Evolutionary conservation across 169 alveolate genomes (phyloP).

Genomic region (Plasmodium adleri): DNA sequence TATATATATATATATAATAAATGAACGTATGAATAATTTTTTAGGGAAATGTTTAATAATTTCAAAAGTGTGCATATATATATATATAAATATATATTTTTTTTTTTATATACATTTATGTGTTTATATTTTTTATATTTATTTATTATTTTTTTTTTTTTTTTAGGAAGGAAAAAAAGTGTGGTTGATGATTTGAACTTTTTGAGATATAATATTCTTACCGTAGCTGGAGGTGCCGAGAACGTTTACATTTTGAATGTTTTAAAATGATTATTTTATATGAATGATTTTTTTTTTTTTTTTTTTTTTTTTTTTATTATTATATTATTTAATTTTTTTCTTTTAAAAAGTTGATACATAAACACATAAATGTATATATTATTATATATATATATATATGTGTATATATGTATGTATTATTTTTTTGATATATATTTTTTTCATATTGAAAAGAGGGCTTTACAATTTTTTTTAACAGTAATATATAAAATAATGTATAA

Average conservation of each 20-base stretch:
- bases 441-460: too few relatives aligned
- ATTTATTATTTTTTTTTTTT: not conserved
- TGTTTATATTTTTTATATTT: not conserved
- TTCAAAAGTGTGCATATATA: not conserved
- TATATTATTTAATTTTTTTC: too few relatives aligned
- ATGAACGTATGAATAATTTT: too few relatives aligned
- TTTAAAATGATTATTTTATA: slow-evolving; percentile 11
- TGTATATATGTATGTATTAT: too few relatives aligned
- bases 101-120: not conserved
- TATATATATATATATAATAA: not conserved
- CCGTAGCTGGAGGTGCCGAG: slow-evolving; percentile 71
- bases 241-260: slow-evolving; percentile 60
- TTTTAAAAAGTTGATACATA: too few relatives aligned
- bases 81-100: not conserved
- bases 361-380: too few relatives aligned
- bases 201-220: slow-evolving; percentile 45
- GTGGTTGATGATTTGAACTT: slow-evolving; percentile 52
- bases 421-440: too few relatives aligned
- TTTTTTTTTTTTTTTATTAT: not conserved
- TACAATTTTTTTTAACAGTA: too few relatives aligned
- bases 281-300: not conserved
- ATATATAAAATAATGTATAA: too few relatives aligned
- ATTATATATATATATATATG: too few relatives aligned
- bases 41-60: too few relatives aligned
- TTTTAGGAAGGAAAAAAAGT: slow-evolving; percentile 40